Evolutionary conservation across 75 land plant species (phyloP), one percentile per base, ranked within the genome.

Genomic region (Larix kaempferi): DNA sequence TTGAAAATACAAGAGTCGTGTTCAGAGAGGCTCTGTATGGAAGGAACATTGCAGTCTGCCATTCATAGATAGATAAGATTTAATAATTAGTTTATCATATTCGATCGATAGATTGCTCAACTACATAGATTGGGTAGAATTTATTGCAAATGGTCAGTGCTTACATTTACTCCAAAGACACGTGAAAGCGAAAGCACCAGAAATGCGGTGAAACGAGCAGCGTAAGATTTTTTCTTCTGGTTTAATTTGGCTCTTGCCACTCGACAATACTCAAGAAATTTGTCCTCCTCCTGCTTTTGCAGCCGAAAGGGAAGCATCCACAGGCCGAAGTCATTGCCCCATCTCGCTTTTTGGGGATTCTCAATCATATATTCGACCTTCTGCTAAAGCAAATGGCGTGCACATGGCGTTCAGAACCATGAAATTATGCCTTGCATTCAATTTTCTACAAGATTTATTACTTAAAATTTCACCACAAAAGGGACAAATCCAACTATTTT

Each of bases 1-100:
- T 95, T 19, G 98, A 95, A 49, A 91, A 81, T 10, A 90, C 69
- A 39, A 95, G 74, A 15, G 96, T 89, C 2, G 93, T 88, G 78
- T 93, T 88, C 5, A 65, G 49, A 12, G 81, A 25, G 25, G 75
- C 49, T 76, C 83, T 84, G 44, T 84, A 78, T 6, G 80, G 73
- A 17, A 89, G 37, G 11, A 60, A 57, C 23, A 84, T 76, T 59
- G 87, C 82, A 59, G 79, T 82, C 98, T 92, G 84, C 57, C 74
- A 49, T 25, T 29, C 62, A 19, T 60, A 60, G 7, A 60, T 60
- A 7, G 22, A 60, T 60, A 60, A 60, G n/a, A 60, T 60, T 60
- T 7, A 49, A 49, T 7, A 49, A 49, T 49, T 49, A 49, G 52
- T 49, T 49, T 49, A 8, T 49, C 52, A 49, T 44, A 6, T 44